Base-by-base conservation (phyloP, 2,329 filamentous ascomycete genomes). In the Xylaria sp. region DNA sequence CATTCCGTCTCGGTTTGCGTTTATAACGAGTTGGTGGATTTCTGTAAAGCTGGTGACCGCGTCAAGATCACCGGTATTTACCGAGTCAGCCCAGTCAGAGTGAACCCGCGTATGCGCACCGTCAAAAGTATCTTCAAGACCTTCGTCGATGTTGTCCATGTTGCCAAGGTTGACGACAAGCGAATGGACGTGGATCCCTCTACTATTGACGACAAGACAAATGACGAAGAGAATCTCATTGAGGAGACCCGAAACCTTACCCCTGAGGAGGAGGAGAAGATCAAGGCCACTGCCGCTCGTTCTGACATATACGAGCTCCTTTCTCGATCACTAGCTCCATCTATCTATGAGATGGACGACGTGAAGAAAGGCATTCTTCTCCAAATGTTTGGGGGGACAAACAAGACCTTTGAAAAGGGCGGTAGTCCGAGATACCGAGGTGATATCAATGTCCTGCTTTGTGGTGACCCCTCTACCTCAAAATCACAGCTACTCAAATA, bases 81-180 rank as follows among this genome's bases (percentile, higher is more conserved):
- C 83, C 89, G 94, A 60, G 92, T 92, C 69, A 96, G 90, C 63
- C 91, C 93, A 43, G 92, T 99, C 48, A 88, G 94, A 18, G 87
- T 97, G 59, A 99, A 97, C 69, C 93, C 94, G 19, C 88, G 92
- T 18, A 92, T 97, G 75, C 83, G 94, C 57, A 90, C 91, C 0
- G 86, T 97, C 68, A 97, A 97, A 80, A 90, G 91, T 59, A 86
- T 99, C 38, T 96, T 96, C 82, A 99, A 97, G 80, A 99, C 94
- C 0, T 99, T 96, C 62, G 88, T 99, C 48, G 94, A 99, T 72
- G 91, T 93, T 43, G 76, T 97, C 42, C 94, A 99, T 68, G 90
- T 97, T 39, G 92, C 97, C 69, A 99, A 99, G 72, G 90, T 95
- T 2, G 93, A 99, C 74, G 93, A 92, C 75, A 94, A 92, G 74